phyloP scores from a whole-genome alignment of 1,139 yeast species.

The Lodderomyces metapsilosis region DNA sequence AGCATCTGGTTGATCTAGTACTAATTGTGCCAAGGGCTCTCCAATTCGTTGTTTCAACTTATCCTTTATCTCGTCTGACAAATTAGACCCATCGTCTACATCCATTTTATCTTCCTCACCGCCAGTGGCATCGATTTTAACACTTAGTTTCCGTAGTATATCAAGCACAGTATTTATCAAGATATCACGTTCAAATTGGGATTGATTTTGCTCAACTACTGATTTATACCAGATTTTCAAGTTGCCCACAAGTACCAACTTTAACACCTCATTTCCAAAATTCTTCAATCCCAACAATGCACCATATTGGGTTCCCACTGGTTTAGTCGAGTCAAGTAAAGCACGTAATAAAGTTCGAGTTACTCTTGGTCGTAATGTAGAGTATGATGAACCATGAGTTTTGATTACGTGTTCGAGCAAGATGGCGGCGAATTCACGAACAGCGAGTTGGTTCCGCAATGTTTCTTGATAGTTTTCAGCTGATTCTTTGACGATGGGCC shows the following conservation, averaged over 20 bases:
- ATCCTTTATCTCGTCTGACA: constrained; percentile 42
- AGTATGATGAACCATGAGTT: constrained; percentile 81
- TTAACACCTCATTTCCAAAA: constrained; percentile 84
- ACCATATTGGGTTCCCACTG: constrained; percentile 90
- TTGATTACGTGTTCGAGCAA: constrained; percentile 73
- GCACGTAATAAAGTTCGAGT: constrained; percentile 91
- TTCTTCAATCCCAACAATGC: constrained; percentile 82
- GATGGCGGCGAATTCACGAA: constrained; percentile 87
- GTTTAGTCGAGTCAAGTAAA: constrained; percentile 72
- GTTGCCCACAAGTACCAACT: constrained; percentile 83
- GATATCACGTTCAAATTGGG: constrained; percentile 43
- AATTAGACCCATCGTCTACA: constrained; percentile 20
- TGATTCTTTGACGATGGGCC: constrained; percentile 47
- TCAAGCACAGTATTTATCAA: constrained; percentile 54
- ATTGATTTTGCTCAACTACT: constrained; percentile 41
- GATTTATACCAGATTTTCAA: constrained; percentile 73
- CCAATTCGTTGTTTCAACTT: constrained; percentile 63
- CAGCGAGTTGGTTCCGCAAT: constrained; percentile 51
- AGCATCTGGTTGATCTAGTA: constrained; percentile 54
- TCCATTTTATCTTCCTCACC: constrained; percentile 25
- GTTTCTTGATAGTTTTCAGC: constrained; percentile 29
- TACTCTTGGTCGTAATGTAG: constrained; percentile 89
- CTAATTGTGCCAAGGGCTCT: constrained; percentile 48
- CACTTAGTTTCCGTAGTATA: constrained; percentile 45
- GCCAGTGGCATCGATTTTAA: background rate